Evolutionary conservation across 1,139 yeast genomes (phyloP).

Genomic region (Suzukiozyma palmioleophila): DNA sequence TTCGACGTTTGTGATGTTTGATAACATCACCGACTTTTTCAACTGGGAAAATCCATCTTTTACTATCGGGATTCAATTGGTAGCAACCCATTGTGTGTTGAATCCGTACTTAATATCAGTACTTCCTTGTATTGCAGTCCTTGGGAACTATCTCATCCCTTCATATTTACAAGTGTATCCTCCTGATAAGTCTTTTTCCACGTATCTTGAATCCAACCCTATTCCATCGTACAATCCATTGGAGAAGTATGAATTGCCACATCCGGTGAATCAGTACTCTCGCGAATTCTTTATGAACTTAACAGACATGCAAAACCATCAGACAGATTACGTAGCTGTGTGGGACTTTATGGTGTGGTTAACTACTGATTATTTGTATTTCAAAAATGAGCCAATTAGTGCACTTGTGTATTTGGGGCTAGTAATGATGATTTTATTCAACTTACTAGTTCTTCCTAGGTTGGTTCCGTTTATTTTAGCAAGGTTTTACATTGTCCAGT

Average conservation of each 20-base stretch:
- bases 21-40: constrained; percentile 48
- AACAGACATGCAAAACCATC: constrained; percentile 81
- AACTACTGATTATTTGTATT: constrained; percentile 58
- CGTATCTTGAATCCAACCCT: constrained; percentile 38
- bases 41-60: constrained; percentile 63
- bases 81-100: constrained; percentile 55
- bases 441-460: constrained; percentile 29
- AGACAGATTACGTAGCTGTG: constrained; percentile 60
- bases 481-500: constrained; percentile 27
- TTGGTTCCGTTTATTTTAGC: constrained; percentile 23
- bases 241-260: constrained; percentile 48
- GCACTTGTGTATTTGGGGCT: constrained; percentile 43
- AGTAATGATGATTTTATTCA: constrained; percentile 22
- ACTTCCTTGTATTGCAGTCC: constrained; percentile 50
- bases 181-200: constrained; percentile 25
- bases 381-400: constrained; percentile 61
- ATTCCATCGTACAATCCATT: constrained; percentile 54
- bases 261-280: constrained; percentile 75
- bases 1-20: constrained; percentile 55
- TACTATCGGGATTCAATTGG: constrained; percentile 55
- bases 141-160: constrained; percentile 62
- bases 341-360: constrained; percentile 55
- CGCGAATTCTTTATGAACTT: constrained; percentile 74
- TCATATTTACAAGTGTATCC: constrained; percentile 50
- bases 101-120: constrained; percentile 56